These are phyloP conservation scores for Coemansia erecta DNA, from an alignment of 192 early-diverging fungal genomes.

Conservation along the genomic window DNA sequence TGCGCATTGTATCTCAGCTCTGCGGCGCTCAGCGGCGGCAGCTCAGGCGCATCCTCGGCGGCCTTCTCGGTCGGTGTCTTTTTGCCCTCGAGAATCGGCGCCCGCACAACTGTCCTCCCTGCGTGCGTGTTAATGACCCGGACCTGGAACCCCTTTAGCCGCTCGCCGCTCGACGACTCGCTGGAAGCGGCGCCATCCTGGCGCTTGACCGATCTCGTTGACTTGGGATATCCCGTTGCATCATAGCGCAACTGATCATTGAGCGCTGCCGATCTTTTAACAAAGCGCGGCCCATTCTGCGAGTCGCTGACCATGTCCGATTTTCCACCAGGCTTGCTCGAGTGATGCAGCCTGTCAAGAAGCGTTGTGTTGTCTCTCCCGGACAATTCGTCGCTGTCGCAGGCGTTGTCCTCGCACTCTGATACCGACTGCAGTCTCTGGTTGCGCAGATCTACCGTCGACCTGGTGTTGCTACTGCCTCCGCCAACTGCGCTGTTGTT, in stretches of 20 bases:
- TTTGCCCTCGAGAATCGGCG: slow-evolving; percentile 23
- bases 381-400: neutral
- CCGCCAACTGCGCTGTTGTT: neutral
- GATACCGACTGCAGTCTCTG: neutral
- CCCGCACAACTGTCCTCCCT: slow-evolving; percentile 29
- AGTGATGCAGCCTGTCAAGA: slow-evolving; percentile 20
- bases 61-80: slow-evolving; percentile 2
- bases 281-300: slow-evolving; percentile 16
- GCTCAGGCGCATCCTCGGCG: slow-evolving; percentile 8
- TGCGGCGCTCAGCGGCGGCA: slow-evolving; percentile 39
- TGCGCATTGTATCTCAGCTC: slow-evolving; percentile 48
- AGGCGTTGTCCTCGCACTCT: neutral
- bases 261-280: slow-evolving; percentile 18
- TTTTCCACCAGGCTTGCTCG: slow-evolving; percentile 1
- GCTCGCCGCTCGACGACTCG: slow-evolving; percentile 1
- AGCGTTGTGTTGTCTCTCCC: slow-evolving; percentile 9
- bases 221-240: slow-evolving; percentile 35
- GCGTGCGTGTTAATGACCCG: slow-evolving; percentile 45
- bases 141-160: slow-evolving; percentile 43
- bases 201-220: slow-evolving; percentile 13
- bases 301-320: slow-evolving; percentile 11
- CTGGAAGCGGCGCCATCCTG: neutral
- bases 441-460: slow-evolving; percentile 20
- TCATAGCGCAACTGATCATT: slow-evolving; percentile 28
- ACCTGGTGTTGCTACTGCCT: slow-evolving; percentile 6